These are phyloP conservation scores for Mycena leptocephala DNA, from an alignment of 768 basidiomycete species.

Conservation along the genomic window DNA sequence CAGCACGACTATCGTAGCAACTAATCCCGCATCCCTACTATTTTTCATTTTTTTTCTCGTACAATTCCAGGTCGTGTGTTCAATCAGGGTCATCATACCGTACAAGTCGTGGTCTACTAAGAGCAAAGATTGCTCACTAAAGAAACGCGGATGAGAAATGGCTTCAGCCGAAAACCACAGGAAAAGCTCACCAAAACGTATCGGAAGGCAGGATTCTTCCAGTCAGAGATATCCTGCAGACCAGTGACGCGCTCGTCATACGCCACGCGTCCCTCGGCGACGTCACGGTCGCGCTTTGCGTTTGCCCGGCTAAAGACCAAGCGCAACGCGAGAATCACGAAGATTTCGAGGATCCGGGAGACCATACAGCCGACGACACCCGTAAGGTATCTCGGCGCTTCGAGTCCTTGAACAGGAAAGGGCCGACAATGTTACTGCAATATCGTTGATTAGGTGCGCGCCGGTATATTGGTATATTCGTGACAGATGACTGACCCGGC, in stretches of 20 bases:
- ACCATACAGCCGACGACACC: constrained; percentile 44
- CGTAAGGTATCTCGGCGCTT: constrained; percentile 41
- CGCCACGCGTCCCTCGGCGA: constrained; percentile 38
- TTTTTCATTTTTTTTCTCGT: too few species aligned
- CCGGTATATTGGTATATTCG: too few species aligned
- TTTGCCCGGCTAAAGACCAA: constrained; percentile 38
- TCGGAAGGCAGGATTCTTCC: constrained; percentile 46
- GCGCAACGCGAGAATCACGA: constrained; percentile 43
- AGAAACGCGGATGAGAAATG: not conserved
- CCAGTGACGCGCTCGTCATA: constrained; percentile 36
- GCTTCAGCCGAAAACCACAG: not conserved
- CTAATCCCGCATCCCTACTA: too few species aligned
- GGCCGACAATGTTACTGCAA: constrained; percentile 41
- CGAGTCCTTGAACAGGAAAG: constrained; percentile 43
- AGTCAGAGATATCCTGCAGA: constrained; percentile 42
- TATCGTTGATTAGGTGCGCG: not conserved
- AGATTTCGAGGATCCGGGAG: constrained; percentile 42
- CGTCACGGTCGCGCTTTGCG: constrained; percentile 35
- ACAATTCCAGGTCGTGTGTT: not conserved
- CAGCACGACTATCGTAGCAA: too few species aligned
- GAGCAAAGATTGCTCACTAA: constrained; percentile 1
- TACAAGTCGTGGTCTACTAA: too few species aligned
- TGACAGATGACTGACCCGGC: constrained; percentile 30
- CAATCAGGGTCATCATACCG: too few species aligned
- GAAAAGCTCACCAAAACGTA: constrained; percentile 33